Conservation (phyloP, 1,284 basidiomycete genomes). For the Rhodotorula sp. region DNA sequence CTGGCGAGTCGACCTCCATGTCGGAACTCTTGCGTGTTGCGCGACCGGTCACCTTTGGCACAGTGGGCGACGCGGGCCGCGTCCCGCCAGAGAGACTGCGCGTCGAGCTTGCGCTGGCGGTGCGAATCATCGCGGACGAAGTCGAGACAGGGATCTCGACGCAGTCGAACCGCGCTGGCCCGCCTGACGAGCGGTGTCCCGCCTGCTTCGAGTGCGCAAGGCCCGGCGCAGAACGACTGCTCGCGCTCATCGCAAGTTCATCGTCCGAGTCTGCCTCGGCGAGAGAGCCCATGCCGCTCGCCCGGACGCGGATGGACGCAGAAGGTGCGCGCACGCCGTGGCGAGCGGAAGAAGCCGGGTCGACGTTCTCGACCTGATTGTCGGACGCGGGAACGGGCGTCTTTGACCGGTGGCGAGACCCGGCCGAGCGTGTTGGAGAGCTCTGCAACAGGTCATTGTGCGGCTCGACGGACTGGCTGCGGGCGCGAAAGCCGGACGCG, state of each 20-base stretch:
- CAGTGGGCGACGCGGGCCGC: background rate
- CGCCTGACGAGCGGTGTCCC: background rate
- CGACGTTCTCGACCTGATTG: background rate
- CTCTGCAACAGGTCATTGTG: background rate
- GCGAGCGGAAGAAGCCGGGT: background rate
- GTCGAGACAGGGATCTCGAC: background rate
- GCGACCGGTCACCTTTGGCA: background rate
- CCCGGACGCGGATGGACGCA: background rate
- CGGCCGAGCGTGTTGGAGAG: background rate
- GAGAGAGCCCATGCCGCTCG: background rate
- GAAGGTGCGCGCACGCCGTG: background rate
- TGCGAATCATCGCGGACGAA: background rate
- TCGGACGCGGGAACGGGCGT: background rate
- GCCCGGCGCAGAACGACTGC: background rate
- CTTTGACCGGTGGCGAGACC: background rate
- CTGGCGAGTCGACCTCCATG: too few species aligned
- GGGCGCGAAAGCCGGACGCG: background rate
- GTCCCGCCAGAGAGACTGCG: background rate
- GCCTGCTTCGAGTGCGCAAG: background rate
- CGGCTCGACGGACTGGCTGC: slow-evolving; percentile 2
- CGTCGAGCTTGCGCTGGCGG: background rate
- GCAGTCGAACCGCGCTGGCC: background rate
- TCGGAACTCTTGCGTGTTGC: background rate
- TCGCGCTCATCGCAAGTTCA: background rate
- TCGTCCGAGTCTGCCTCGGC: slow-evolving; percentile 1